These are phyloP conservation scores for Ajuga reptans DNA, from an alignment of 305 asterid species.

Conservation along the genomic window DNA sequence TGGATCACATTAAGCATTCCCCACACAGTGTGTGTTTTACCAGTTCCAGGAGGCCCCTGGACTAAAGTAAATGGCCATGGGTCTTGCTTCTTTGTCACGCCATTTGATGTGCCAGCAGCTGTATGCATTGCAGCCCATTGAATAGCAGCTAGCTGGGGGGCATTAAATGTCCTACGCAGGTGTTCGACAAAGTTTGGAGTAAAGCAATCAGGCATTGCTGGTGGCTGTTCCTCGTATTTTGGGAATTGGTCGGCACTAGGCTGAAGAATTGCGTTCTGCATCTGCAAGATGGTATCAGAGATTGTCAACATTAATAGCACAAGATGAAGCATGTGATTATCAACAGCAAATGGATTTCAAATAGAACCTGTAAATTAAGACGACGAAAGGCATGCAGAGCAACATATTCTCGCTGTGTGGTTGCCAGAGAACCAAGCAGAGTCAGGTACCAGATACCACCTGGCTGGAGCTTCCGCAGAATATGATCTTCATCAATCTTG, in stretches of 20 bases:
- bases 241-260: constrained; percentile 95
- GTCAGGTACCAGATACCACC: constrained; percentile 84
- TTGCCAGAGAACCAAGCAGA: constrained; percentile 83
- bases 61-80: constrained; percentile 99
- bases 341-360: background rate
- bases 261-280: constrained; percentile 99
- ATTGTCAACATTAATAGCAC: constrained; percentile 10
- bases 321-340: background rate
- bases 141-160: constrained; percentile 88
- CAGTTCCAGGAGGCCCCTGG: constrained; percentile 99
- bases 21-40: constrained; percentile 98
- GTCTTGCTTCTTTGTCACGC: constrained; percentile 72
- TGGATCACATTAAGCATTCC: constrained; percentile 99
- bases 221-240: constrained; percentile 91
- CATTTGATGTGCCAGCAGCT: constrained; percentile 91
- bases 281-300: constrained; percentile 40
- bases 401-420: constrained; percentile 90
- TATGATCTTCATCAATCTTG: constrained; percentile 62
- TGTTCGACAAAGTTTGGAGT: constrained; percentile 80
- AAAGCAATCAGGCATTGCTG: constrained; percentile 98
- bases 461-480: constrained; percentile 79
- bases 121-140: constrained; percentile 99
- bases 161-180: constrained; percentile 73
- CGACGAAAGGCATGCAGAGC: constrained; percentile 97
- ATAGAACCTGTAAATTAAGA: constrained; percentile 63